Percentiles rank a stretch among this genome's conserved stretches.
Evolutionary conservation across 164 flowering plant genomes (phyloP).

Genomic region (Dillenia suffruticosa): DNA sequence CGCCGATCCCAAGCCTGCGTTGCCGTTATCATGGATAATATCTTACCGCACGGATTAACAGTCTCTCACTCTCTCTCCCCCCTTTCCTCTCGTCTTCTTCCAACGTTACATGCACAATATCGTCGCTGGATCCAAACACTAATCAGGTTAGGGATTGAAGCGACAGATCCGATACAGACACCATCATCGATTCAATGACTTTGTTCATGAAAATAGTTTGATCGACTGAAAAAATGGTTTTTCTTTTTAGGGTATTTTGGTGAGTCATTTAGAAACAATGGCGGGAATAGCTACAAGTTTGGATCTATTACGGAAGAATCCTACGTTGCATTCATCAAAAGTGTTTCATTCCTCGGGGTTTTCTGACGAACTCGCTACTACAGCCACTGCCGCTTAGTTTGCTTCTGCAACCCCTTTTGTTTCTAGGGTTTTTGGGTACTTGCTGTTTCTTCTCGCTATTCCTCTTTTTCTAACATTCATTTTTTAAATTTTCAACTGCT

Average conservation of each 20-base stretch:
- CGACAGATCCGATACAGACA: too few relatives aligned
- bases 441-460: slow-evolving; percentile 3
- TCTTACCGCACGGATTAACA: too few relatives aligned
- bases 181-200: too few relatives aligned
- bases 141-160: too few relatives aligned
- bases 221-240: too few relatives aligned
- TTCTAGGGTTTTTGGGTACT: slow-evolving; percentile 53
- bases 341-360: slow-evolving; percentile 39
- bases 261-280: slow-evolving; percentile 18
- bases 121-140: too few relatives aligned
- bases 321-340: slow-evolving; percentile 27
- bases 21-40: too few relatives aligned
- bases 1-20: too few relatives aligned
- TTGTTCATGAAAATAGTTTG: too few relatives aligned
- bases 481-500: neutral
- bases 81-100: too few relatives aligned
- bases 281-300: slow-evolving; percentile 41
- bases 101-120: too few relatives aligned
- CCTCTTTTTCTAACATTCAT: neutral
- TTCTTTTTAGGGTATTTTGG: neutral
- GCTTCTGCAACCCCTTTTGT: slow-evolving; percentile 35
- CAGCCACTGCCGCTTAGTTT: slow-evolving; percentile 55
- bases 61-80: too few relatives aligned
- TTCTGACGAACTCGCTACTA: slow-evolving; percentile 45
- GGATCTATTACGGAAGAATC: slow-evolving; percentile 56